These are phyloP conservation scores for Kwoniella dendrophila DNA, from an alignment of 768 basidiomycete species.

Conservation along the genomic window DNA sequence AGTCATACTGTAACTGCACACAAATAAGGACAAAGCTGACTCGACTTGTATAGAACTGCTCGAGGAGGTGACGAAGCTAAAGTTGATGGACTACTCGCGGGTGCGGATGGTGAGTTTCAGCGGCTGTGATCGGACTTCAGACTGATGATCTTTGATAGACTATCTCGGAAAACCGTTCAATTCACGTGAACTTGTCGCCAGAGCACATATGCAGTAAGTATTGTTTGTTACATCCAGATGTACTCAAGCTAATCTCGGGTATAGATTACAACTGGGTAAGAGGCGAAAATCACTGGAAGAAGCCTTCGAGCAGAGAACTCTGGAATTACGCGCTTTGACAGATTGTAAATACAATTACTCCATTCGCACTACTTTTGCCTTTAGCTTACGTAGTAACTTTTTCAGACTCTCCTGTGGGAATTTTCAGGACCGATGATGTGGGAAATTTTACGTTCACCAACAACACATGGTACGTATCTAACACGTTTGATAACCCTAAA, in stretches of 20 bases:
- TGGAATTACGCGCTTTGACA: slow-evolving; percentile 50
- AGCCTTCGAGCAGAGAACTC: slow-evolving; percentile 47
- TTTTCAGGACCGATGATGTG: slow-evolving; percentile 41
- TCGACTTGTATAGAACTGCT: slow-evolving; percentile 46
- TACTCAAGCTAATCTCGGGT: slow-evolving; percentile 2
- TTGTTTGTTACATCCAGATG: slow-evolving; percentile 9
- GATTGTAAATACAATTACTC: slow-evolving; percentile 33
- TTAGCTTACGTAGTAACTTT: not conserved
- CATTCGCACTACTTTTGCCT: not conserved
- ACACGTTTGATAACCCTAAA: not conserved
- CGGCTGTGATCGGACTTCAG: no score
- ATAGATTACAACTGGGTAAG: slow-evolving; percentile 56
- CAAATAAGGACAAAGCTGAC: not conserved
- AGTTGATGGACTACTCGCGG: slow-evolving; percentile 56
- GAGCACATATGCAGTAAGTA: slow-evolving; percentile 45
- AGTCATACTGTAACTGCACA: not conserved
- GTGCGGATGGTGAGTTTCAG: slow-evolving; percentile 53
- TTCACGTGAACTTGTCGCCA: slow-evolving; percentile 55
- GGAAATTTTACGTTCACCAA: slow-evolving; percentile 39
- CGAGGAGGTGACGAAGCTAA: slow-evolving; percentile 56
- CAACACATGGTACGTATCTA: slow-evolving; percentile 34
- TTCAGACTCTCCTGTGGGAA: slow-evolving; percentile 51
- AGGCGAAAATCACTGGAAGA: slow-evolving; percentile 43
- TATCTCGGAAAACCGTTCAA: slow-evolving; percentile 58
- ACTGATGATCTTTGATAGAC: slow-evolving; percentile 31